Percentiles rank a stretch among this genome's conserved stretches.
Evolutionary conservation across 768 basidiomycete genomes (phyloP).

Genomic region (Boletus subparvulus): DNA sequence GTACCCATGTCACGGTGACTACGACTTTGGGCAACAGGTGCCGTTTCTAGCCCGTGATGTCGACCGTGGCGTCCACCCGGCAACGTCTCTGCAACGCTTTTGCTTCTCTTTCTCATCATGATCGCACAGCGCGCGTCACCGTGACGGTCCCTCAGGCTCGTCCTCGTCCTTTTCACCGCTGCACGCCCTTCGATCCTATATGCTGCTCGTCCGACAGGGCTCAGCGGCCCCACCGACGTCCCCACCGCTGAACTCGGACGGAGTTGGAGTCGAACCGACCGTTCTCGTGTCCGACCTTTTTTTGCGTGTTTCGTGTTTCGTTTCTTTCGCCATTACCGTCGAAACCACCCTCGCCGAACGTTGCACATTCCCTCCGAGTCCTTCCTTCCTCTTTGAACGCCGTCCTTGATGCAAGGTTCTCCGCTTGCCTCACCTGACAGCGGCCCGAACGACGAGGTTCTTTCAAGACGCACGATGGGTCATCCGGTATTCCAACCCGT

Average conservation of each 20-base stretch:
- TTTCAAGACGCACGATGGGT: background rate
- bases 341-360: background rate
- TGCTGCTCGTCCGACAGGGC: too few relatives aligned
- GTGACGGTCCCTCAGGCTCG: background rate
- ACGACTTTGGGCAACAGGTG: background rate
- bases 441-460: background rate
- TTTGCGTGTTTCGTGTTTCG: background rate
- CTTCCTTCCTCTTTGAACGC: background rate
- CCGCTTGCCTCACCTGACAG: background rate
- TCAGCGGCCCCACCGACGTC: background rate
- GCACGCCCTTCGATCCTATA: background rate
- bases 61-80: background rate
- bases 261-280: background rate
- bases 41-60: background rate
- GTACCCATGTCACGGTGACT: constrained; percentile 1
- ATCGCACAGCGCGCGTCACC: background rate
- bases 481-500: background rate
- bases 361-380: background rate
- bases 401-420: background rate
- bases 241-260: background rate
- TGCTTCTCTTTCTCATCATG: background rate
- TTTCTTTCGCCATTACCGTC: background rate
- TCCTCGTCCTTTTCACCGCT: background rate
- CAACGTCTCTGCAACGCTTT: background rate
- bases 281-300: background rate